Evolutionary conservation across 2,329 filamentous ascomycete species (phyloP), one percentile per base, ranked within the genome.

Genomic region (Ceratocystis huliohia): DNA sequence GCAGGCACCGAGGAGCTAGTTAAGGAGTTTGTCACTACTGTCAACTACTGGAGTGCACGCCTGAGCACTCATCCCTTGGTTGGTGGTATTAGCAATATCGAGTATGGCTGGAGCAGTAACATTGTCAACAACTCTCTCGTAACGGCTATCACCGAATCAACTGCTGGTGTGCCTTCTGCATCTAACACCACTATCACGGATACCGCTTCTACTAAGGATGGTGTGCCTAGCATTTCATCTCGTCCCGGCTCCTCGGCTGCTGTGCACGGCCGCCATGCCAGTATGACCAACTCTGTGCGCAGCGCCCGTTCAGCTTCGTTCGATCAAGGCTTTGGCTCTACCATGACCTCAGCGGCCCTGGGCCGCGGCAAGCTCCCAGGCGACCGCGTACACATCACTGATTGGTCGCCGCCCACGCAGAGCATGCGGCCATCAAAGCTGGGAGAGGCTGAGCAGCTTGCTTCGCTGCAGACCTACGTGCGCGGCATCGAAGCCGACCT

Each of bases 31-130:
- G 92, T 97, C 64, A 87, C 85, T 20, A 95, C 92, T 1, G 91
- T 90, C 72, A 99, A 99, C 76, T 99, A 97, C 77, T 99, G 94
- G 94, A 94, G 91, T 73, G 93, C 94, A 1, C 84, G 94, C 64
- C 81, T 97, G 41, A 96, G 91, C 72, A 96, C 96, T 69, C 91
- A 97, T 73, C 94, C 94, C 1, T 79, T 99, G 41, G 84, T 93
- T 44, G 94, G 94, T 67, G 93, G 92, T 66, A 89, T 99, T 71
- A 96, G 90, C 76, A 99, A 96, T 74, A 88, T 97, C 71, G 94
- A 99, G 75, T 97, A 96, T 73, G 94, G 94, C 65, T 99, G 94
- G 94, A 89, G 91, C 71, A 91, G 96, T 50, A 80, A 82, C 22
- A 86, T 96, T 68, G 86, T 96, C 72, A 85, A 84, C 70, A 84